Evolutionary conservation across 352 stramenopile genomes (phyloP).

Genomic region (Phytophthora europaea): DNA sequence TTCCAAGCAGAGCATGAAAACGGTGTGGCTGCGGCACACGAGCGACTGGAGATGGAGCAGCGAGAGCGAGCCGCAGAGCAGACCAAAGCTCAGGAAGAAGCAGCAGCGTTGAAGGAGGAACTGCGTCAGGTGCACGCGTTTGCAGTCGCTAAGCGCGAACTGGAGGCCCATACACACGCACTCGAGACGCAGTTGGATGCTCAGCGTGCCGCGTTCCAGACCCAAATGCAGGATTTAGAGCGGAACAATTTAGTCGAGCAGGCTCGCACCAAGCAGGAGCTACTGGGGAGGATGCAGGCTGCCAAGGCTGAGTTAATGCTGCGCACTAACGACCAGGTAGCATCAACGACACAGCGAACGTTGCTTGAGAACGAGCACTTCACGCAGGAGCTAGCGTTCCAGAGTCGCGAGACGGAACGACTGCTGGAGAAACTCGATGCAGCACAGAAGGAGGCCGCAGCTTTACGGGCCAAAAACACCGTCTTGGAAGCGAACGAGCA

Average conservation of each 20-base stretch:
- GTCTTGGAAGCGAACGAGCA: constrained; percentile 63
- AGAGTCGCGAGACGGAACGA: constrained; percentile 81
- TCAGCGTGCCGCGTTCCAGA: constrained; percentile 38
- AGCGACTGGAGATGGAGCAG: constrained; percentile 25
- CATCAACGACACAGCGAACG: constrained; percentile 77
- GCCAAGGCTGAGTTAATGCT: constrained; percentile 66
- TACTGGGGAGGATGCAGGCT: constrained; percentile 60
- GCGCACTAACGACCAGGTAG: constrained; percentile 73
- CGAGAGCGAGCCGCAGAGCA: constrained; percentile 29
- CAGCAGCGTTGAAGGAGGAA: constrained; percentile 43
- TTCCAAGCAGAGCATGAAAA: constrained; percentile 23
- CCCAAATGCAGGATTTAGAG: constrained; percentile 60
- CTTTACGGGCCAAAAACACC: constrained; percentile 59
- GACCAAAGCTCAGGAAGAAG: constrained; percentile 24
- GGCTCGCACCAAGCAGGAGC: constrained; percentile 77
- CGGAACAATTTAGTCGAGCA: constrained; percentile 70
- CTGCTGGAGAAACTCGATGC: constrained; percentile 52
- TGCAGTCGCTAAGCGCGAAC: constrained; percentile 54
- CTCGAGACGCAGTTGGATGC: constrained; percentile 52
- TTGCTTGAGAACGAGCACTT: constrained; percentile 88
- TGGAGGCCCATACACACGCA: constrained; percentile 47
- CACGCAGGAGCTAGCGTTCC: constrained; percentile 75
- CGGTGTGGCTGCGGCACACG: constrained; percentile 1
- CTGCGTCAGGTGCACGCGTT: constrained; percentile 67
- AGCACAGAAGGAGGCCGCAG: constrained; percentile 57